Conservation (phyloP, 2,329 filamentous ascomycete genomes). For the Leptographium wingfieldii region DNA sequence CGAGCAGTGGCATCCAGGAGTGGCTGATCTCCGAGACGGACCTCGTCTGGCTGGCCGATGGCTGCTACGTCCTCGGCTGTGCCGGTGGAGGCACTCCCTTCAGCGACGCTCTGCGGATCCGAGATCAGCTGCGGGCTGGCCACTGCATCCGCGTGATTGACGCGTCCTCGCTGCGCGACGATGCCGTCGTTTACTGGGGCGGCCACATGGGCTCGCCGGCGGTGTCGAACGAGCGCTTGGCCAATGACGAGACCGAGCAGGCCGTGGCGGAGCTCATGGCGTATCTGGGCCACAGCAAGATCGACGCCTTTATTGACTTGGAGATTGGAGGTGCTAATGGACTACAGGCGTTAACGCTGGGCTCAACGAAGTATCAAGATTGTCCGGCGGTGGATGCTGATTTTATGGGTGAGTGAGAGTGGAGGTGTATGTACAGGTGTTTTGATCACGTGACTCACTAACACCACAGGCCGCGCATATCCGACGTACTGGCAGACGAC, state of each 20-base stretch:
- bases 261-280: conserved; percentile 24
- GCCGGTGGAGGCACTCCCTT: conserved; percentile 30
- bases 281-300: conserved; percentile 16
- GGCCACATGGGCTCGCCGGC: conserved; percentile 30
- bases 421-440: too few species aligned
- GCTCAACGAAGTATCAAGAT: conserved; percentile 22
- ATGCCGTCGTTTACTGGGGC: conserved; percentile 29
- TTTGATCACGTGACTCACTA: neutral
- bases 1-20: conserved; percentile 11
- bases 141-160: conserved; percentile 25
- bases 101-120: conserved; percentile 21
- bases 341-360: conserved; percentile 25
- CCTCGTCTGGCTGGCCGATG: conserved; percentile 30
- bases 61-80: conserved; percentile 33
- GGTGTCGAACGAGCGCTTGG: conserved; percentile 27
- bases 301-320: conserved; percentile 28
- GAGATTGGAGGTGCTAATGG: conserved; percentile 45
- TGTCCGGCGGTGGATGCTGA: conserved; percentile 24
- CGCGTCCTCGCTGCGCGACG: conserved; percentile 26
- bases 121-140: conserved; percentile 25
- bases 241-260: conserved; percentile 24
- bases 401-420: conserved; percentile 20
- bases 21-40: conserved; percentile 33
- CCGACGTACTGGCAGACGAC: conserved; percentile 20
- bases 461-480: conserved; percentile 13